Evolutionary conservation across 1,139 yeast species (phyloP), one percentile per base, ranked within the genome.

Genomic region (Yamadazyma songkhlaensis): DNA sequence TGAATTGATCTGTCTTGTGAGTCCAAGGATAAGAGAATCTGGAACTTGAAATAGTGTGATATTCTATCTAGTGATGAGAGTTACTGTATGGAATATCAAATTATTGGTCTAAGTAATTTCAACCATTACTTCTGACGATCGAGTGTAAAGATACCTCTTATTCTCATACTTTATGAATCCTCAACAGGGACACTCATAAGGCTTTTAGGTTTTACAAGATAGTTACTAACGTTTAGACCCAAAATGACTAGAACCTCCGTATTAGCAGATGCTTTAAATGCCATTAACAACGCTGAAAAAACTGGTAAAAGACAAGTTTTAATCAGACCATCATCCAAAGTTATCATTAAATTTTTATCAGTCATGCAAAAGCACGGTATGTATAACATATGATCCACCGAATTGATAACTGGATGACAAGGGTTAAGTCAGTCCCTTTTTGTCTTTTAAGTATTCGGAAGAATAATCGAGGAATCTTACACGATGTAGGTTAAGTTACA

Each of bases 241-340:
- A 22, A 32, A 20, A 25, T 13, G 74, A 67, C 71, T 69, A 90
- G 97, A 81, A 79, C 97, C 60, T 92, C 98, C 58, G 98, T 87
- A 68, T 85, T 92, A 74, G 97, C 97, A 63, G 98, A 92, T 77
- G 97, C 98, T 67, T 85, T 92, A 67, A 90, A 92, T 72, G 82
- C 96, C 60, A 92, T 92, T 71, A 88, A 90, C 90, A 92, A 92
- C 72, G 98, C 98, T 71, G 98, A 92, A 79, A 92, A 90, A 77
- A 83, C 97, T 68, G 98, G 98, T 74, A 92, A 92, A 79, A 87
- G 98, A 77, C 98, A 92, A 80, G 98, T 92, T 57, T 75, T 92
- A 69, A 81, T 92, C 71, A 88, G 98, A 83, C 98, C 98, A 54
- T 90, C 97, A 40, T 92, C 98, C 64, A 92, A 92, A 81, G 98